These are phyloP conservation scores for Daldinia bambusicola DNA, from an alignment of 495 filamentous ascomycete species.

Conservation along the genomic window DNA sequence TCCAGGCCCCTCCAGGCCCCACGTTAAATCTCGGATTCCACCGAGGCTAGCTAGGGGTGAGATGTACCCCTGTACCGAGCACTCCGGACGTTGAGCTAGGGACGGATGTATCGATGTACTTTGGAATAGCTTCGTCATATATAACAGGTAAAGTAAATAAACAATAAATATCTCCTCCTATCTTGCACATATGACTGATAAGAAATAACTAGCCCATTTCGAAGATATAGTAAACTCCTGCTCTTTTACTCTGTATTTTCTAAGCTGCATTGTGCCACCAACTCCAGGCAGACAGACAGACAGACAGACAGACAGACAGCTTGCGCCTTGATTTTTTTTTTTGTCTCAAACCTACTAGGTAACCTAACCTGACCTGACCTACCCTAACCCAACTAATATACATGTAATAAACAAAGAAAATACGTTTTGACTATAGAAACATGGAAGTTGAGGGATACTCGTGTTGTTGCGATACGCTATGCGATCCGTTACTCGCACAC, in stretches of 20 bases:
- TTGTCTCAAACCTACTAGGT: no score
- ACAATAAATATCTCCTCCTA: not conserved
- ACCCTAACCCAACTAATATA: slow-evolving; percentile 26
- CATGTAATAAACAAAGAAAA: slow-evolving; percentile 25
- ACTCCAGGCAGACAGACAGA: slow-evolving; percentile 10
- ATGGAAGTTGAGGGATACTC: not conserved
- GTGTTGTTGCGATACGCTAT: slow-evolving; percentile 1
- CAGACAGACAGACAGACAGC: slow-evolving; percentile 11
- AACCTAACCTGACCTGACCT: not conserved
- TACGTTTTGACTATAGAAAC: slow-evolving; percentile 21
- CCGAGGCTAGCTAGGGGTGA: not conserved
- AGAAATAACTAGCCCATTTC: not conserved
- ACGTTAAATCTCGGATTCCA: not conserved
- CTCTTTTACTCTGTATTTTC: slow-evolving; percentile 11
- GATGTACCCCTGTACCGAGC: no score
- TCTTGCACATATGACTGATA: not conserved
- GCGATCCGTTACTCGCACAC: not conserved
- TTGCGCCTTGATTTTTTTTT: slow-evolving; percentile 21
- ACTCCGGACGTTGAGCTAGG: no score
- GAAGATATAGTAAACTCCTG: not conserved
- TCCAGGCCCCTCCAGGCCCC: slow-evolving; percentile 1
- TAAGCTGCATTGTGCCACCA: not conserved
- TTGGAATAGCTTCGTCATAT: slow-evolving; percentile 5
- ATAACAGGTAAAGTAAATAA: not conserved
- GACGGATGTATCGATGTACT: not conserved